Evolutionary conservation across 176 grass and related monocot species (phyloP).

Genomic region (Zoysia pacifica): DNA sequence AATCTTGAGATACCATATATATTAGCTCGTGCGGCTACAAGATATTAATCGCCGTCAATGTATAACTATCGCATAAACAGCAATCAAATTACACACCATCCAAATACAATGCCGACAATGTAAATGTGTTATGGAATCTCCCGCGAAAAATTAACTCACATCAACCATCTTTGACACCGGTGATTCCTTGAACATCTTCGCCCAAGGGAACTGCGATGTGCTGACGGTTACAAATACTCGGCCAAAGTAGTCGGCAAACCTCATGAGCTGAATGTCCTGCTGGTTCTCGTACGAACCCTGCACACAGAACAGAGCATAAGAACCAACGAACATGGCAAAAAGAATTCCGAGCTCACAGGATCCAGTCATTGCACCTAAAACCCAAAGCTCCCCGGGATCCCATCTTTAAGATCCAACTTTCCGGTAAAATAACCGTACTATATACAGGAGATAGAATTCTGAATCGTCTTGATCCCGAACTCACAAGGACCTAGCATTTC

Average conservation of each 20-base stretch:
- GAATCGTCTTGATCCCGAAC: not conserved
- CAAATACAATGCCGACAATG: not conserved
- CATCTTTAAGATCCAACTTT: slow-evolving; percentile 42
- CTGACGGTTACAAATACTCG: slow-evolving; percentile 70
- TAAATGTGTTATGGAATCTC: not conserved
- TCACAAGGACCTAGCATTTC: not conserved
- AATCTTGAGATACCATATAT: not conserved
- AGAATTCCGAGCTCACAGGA: slow-evolving; percentile 13
- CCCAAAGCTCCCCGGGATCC: slow-evolving; percentile 27
- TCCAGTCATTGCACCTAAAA: slow-evolving; percentile 32
- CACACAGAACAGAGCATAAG: slow-evolving; percentile 16
- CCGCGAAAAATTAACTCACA: slow-evolving; percentile 46
- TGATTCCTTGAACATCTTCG: slow-evolving; percentile 97
- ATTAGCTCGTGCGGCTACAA: not conserved
- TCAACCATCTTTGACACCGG: slow-evolving; percentile 78
- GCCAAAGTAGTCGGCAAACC: slow-evolving; percentile 97
- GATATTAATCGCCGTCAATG: not conserved
- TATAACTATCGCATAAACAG: not conserved
- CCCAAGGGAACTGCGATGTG: slow-evolving; percentile 77
- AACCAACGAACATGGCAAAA: slow-evolving; percentile 10
- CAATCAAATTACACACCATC: not conserved
- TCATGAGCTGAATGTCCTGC: slow-evolving; percentile 93
- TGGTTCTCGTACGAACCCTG: slow-evolving; percentile 83
- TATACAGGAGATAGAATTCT: slow-evolving; percentile 30
- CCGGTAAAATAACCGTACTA: not conserved